phyloP scores from a whole-genome alignment of 495 filamentous ascomycete species.

The Talaromyces ruber region DNA sequence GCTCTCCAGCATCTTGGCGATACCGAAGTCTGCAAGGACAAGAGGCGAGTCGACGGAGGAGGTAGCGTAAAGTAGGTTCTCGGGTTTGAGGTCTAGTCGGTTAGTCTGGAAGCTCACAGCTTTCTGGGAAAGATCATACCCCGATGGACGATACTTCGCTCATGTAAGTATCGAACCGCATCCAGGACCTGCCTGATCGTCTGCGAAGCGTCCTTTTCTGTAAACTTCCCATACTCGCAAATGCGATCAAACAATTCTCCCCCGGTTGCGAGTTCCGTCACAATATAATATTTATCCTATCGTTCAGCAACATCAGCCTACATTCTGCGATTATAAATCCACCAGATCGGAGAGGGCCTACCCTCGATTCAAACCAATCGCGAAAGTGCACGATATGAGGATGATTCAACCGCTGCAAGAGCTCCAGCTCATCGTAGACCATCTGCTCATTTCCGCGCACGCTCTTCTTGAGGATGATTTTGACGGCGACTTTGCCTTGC shows the following conservation, averaged over 20 bases:
- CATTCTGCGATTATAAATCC: not conserved
- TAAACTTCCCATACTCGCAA: slow-evolving; percentile 97
- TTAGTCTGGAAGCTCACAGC: not conserved
- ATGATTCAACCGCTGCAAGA: slow-evolving; percentile 85
- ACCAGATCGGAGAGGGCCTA: slow-evolving; percentile 10
- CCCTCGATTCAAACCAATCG: slow-evolving; percentile 97
- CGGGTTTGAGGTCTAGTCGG: slow-evolving; percentile 88
- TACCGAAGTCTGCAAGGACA: slow-evolving; percentile 95
- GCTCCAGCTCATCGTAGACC: slow-evolving; percentile 94
- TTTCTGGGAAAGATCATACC: slow-evolving; percentile 38
- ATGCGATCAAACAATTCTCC: slow-evolving; percentile 98
- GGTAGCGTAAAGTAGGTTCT: slow-evolving; percentile 93
- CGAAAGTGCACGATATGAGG: slow-evolving; percentile 96
- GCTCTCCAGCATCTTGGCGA: slow-evolving; percentile 94
- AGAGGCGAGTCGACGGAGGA: slow-evolving; percentile 67
- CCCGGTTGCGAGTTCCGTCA: slow-evolving; percentile 92
- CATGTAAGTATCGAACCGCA: slow-evolving; percentile 90
- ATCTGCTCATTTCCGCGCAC: slow-evolving; percentile 96
- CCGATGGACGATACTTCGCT: slow-evolving; percentile 93
- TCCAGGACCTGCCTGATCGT: slow-evolving; percentile 93
- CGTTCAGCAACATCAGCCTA: slow-evolving; percentile 6
- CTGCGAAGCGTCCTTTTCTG: slow-evolving; percentile 95
- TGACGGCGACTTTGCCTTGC: slow-evolving; percentile 85
- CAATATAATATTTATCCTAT: slow-evolving; percentile 99
- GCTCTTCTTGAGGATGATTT: slow-evolving; percentile 99